Evolutionary conservation across 2,329 filamentous ascomycete species (phyloP), one percentile per base, ranked within the genome.

Genomic region (Alternaria solani): DNA sequence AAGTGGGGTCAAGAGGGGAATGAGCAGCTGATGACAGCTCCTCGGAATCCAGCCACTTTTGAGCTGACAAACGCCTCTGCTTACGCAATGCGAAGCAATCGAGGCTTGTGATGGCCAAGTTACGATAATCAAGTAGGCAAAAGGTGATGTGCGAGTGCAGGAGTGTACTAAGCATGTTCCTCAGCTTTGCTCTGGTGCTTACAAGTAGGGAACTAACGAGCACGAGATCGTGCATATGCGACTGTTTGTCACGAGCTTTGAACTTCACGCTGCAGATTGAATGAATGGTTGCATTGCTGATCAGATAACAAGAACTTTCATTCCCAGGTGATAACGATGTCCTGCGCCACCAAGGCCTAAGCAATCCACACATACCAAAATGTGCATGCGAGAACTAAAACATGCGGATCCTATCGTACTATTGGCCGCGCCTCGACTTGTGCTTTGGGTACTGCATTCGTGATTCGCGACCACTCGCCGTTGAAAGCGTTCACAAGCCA

Each of bases 401-500:
- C 18, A 44, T 46, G 20, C 20, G 14, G n/a, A 38, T 14, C 16
- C 58, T 68, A 71, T 32, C 66, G 39, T 18, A 25, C 52, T 51
- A 57, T 32, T 41, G 66, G 60, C 56, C 63, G 60, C 1, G 62
- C 66, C 30, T 78, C 74, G 32, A 67, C 48, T 54, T 71, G 68
- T 20, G 67, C 67, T 57, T 79, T 75, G 1, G 87, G 87, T 28
- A 79, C 79, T 0, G 86, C 84, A 54, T 85, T 76, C 16, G 83
- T 79, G 18, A 84, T 87, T 48, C 83, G 82, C 51, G 94, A 82
- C 93, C 94, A 98, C 78, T 97, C 93, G 52, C 95, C 95, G 69
- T 98, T 98, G 78, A 99, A 99, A 2, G 95, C 95, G 76, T 97
- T 98, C 75, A 97, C 87, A 55, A 99, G 88, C 94, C 94, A 99